Base-by-base conservation (phyloP, 306 rosid genomes). In the Fragaria vesca region DNA sequence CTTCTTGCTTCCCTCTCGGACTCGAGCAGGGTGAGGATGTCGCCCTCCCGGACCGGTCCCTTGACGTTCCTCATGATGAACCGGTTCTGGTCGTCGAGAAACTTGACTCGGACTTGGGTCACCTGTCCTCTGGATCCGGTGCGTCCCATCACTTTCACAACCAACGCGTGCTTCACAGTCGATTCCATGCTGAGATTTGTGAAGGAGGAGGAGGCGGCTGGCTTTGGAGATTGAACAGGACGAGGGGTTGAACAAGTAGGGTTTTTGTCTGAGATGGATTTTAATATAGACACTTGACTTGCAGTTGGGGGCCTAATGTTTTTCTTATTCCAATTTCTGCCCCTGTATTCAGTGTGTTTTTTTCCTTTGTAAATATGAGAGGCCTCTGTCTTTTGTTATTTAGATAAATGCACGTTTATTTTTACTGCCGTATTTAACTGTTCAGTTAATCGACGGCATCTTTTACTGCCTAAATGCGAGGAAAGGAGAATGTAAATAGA, bases 51-150 rank as follows among this genome's bases (percentile, higher is more conserved):
- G 46, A 66, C 71, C 3, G 71, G 71, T 9, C 71, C 71, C 71
- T 66, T 66, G 50, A 66, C 71, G 71, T 66, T 66, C 48, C 71
- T 66, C 71, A 66, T 66, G 71, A 66, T 66, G 71, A 66, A 66
- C 15, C 71, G 71, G 48, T 66, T 66, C 71, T 66, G 71, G 71
- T 66, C 71, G 48, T 66, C 71, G 24, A 66, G 30, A 20, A 66
- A 66, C 50, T 66, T 66, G 30, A 66, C 71, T 20, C 71, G 71
- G 50, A 66, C 71, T 66, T 66, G 71, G 7, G 71, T 66, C 71
- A 66, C 71, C 71, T 66, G 71, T 2, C 71, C 71, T 38, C 71
- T 38, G 8, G 71, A 66, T 66, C 71, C 71, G 17, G 71, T 66
- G 8, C 71, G 71, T 11, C 71, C 71, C 71, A 66, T 66, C 47